Percentiles rank a stretch among this genome's conserved stretches.
Evolutionary conservation across 192 early-diverging fungal species (phyloP).

Genomic region (Coemansia sp.): DNA sequence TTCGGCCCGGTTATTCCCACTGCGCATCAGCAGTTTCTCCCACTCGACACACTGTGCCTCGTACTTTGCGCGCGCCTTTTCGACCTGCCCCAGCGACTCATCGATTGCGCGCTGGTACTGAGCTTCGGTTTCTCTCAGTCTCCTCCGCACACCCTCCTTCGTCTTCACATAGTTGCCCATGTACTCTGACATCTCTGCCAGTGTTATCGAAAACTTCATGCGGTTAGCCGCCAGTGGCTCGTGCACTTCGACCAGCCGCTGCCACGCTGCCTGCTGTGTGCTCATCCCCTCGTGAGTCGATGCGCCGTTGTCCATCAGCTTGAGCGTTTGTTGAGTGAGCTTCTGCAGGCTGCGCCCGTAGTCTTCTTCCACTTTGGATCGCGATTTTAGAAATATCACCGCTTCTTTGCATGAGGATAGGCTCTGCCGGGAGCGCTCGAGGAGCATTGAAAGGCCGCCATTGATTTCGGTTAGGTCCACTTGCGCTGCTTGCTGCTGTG

Average conservation of each 20-base stretch:
- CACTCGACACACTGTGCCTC: constrained; percentile 79
- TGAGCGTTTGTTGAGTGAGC: constrained; percentile 62
- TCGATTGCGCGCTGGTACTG: constrained; percentile 72
- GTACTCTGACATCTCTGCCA: constrained; percentile 80
- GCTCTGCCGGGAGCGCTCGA: constrained; percentile 49
- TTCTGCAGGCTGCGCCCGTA: constrained; percentile 82
- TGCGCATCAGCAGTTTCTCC: constrained; percentile 70
- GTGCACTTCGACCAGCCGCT: constrained; percentile 75
- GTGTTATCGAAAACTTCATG: constrained; percentile 68
- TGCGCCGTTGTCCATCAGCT: constrained; percentile 55
- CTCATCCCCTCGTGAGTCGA: constrained; percentile 39
- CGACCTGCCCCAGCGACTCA: constrained; percentile 75
- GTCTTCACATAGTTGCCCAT: constrained; percentile 55
- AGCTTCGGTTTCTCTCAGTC: constrained; percentile 80
- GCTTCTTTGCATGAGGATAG: constrained; percentile 58
- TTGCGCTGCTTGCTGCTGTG: constrained; percentile 18
- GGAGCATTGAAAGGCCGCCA: constrained; percentile 38
- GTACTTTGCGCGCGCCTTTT: constrained; percentile 83
- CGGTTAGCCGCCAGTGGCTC: constrained; percentile 78
- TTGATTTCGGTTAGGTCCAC: constrained; percentile 53
- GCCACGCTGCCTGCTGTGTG: constrained; percentile 77
- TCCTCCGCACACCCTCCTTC: constrained; percentile 42
- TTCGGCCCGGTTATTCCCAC: constrained; percentile 16
- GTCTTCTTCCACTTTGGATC: constrained; percentile 90
- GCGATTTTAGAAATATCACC: constrained; percentile 75